phyloP scores from a whole-genome alignment of 2,329 filamentous ascomycete species.

The Cercospora beticola region DNA sequence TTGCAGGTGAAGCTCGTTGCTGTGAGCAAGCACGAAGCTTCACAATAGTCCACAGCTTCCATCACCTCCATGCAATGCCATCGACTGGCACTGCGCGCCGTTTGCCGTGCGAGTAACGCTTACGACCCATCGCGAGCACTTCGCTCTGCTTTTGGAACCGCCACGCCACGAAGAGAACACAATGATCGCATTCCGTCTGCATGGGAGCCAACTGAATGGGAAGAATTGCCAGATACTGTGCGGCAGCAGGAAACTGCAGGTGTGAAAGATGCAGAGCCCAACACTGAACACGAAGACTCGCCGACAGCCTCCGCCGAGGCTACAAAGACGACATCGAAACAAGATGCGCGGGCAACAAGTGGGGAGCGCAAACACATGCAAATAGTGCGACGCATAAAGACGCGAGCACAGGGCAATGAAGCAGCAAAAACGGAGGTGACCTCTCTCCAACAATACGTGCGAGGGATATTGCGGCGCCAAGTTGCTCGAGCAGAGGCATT shows the following conservation, averaged over 20 bases:
- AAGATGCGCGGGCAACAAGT: neutral
- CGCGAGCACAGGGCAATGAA: neutral
- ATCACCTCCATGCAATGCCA: conserved; percentile 23
- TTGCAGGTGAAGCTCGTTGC: neutral
- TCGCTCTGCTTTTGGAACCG: conserved; percentile 23
- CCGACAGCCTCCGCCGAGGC: neutral
- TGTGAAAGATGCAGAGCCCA: neutral
- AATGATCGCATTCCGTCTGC: conserved; percentile 7
- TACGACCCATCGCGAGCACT: conserved; percentile 28
- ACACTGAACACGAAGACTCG: neutral
- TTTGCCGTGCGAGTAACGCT: conserved; percentile 28
- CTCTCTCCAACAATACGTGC: neutral
- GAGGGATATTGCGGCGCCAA: neutral
- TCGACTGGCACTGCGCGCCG: conserved; percentile 16
- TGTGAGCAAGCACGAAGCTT: neutral
- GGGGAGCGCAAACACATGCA: neutral
- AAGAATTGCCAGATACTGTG: neutral
- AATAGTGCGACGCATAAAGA: neutral
- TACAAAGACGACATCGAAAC: neutral
- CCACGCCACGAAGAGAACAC: neutral
- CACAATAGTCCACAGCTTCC: conserved; percentile 2
- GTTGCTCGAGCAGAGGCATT: neutral
- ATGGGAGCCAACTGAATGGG: conserved; percentile 8
- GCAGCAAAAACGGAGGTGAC: neutral
- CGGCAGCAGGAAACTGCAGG: neutral